Conservation (phyloP, 805 yeast species). For the Wickerhamomyces canadensis region DNA sequence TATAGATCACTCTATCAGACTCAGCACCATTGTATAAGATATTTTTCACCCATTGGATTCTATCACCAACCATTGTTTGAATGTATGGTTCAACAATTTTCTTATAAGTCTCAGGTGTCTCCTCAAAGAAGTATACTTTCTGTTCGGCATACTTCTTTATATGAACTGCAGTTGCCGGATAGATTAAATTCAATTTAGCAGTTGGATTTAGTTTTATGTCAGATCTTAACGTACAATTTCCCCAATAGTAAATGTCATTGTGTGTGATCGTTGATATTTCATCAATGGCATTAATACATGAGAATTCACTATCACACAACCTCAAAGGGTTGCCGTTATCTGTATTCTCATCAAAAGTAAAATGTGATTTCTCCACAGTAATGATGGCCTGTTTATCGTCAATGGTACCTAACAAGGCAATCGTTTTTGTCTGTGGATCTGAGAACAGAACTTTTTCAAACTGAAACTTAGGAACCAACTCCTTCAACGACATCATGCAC, state of each 20-base stretch:
- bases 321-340: slow-evolving; percentile 10
- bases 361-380: slow-evolving; percentile 69
- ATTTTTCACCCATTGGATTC: slow-evolving; percentile 86
- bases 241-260: slow-evolving; percentile 89
- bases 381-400: slow-evolving; percentile 58
- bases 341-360: slow-evolving; percentile 30
- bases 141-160: slow-evolving; percentile 69
- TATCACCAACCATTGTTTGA: slow-evolving; percentile 64
- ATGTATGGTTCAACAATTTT: slow-evolving; percentile 69
- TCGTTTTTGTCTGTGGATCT: slow-evolving; percentile 61
- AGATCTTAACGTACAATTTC: slow-evolving; percentile 45
- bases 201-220: slow-evolving; percentile 45
- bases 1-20: slow-evolving; percentile 69
- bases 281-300: slow-evolving; percentile 26
- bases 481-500: slow-evolving; percentile 17
- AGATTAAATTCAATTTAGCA: slow-evolving; percentile 70
- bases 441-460: slow-evolving; percentile 43
- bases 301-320: slow-evolving; percentile 24
- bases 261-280: slow-evolving; percentile 38
- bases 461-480: slow-evolving; percentile 30
- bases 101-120: slow-evolving; percentile 74
- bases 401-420: slow-evolving; percentile 67
- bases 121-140: slow-evolving; percentile 55
- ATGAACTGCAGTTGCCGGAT: slow-evolving; percentile 87
- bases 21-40: slow-evolving; percentile 80